Evolutionary conservation across 1,284 basidiomycete genomes (phyloP), one percentile per base, ranked within the genome.

Genomic region (Melampsora americana): DNA sequence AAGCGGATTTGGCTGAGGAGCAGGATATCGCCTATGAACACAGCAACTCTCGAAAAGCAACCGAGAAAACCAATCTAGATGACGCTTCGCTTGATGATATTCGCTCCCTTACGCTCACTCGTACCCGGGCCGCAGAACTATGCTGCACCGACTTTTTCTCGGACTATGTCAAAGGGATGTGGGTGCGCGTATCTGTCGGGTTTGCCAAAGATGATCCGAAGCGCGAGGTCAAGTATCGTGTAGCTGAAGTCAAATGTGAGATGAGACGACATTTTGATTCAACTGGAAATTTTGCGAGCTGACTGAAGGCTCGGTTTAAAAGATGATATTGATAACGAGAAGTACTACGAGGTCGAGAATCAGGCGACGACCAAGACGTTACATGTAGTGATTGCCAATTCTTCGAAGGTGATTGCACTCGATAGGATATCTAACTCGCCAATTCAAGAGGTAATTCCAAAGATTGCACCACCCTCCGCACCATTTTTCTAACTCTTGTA

Each of bases 131-230:
- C 20, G 71, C 64, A 28, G 71, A 74, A 46, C 39, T 74, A 42
- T 74, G 71, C 46, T 74, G 42, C 20, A 74, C 71, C 12, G 66
- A 66, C 44, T 74, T 74, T 60, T 74, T 74, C 39, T 48, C 66
- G 42, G 71, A 74, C 16, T 66, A 66, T 32, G 71, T 56, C 50
- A 66, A 66, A 56, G 71, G 71, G 26, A 74, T 74, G 71, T 74
- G 71, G 71, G 71, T 74, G 7, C 64, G 71, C 35, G 71, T 74
- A 23, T 74, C 71, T 18, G 71, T 74, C 7, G 71, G 71, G 14
- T 74, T 66, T 42, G 62, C 62, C 14, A 66, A 59, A 66, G 64
- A 74, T 74, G 71, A 74, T 60, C 71, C 71, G n/a, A 74, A 74
- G 71, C 62, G 64, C 12, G 71, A 74, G 42, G 48, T 66, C 3